Conservation (phyloP, 2,329 filamentous ascomycete species). For the Aspergillus bombycis region DNA sequence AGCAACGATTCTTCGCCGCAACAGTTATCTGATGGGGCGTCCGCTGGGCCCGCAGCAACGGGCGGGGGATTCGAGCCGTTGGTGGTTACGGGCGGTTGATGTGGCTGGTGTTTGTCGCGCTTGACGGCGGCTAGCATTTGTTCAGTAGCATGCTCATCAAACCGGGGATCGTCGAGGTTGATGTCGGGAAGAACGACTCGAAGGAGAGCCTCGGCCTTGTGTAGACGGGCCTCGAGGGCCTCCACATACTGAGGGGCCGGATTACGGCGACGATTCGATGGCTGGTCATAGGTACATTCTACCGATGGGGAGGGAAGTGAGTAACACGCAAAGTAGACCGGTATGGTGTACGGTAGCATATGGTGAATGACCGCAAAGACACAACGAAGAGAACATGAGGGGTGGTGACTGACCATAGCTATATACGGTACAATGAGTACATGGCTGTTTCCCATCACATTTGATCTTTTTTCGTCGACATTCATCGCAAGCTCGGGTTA, state of each 20-base stretch:
- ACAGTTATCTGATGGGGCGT: conserved; percentile 35
- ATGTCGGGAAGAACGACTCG: conserved; percentile 80
- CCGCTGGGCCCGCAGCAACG: conserved; percentile 20
- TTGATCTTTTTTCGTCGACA: conserved; percentile 87
- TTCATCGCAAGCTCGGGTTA: conserved; percentile 80
- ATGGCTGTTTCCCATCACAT: conserved; percentile 83
- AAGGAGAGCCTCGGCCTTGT: conserved; percentile 79
- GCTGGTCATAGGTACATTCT: conserved; percentile 97
- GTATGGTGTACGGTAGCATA: background rate
- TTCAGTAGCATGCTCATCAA: conserved; percentile 76
- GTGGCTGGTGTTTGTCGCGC: conserved; percentile 34
- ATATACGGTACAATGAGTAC: conserved; percentile 96
- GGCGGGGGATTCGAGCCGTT: conserved; percentile 23
- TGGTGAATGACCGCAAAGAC: background rate
- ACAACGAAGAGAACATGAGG: background rate
- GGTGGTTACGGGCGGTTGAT: conserved; percentile 13
- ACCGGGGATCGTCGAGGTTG: conserved; percentile 79
- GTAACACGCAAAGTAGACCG: background rate
- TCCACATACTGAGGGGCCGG: conserved; percentile 92
- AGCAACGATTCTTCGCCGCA: conserved; percentile 71
- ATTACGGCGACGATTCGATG: conserved; percentile 86
- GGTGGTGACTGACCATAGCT: conserved; percentile 75
- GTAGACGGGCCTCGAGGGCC: conserved; percentile 78
- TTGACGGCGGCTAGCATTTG: conserved; percentile 57
- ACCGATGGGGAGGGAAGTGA: conserved; percentile 3